Evolutionary conservation across 352 stramenopile species (phyloP).

Genomic region (Pythium dissotocum): DNA sequence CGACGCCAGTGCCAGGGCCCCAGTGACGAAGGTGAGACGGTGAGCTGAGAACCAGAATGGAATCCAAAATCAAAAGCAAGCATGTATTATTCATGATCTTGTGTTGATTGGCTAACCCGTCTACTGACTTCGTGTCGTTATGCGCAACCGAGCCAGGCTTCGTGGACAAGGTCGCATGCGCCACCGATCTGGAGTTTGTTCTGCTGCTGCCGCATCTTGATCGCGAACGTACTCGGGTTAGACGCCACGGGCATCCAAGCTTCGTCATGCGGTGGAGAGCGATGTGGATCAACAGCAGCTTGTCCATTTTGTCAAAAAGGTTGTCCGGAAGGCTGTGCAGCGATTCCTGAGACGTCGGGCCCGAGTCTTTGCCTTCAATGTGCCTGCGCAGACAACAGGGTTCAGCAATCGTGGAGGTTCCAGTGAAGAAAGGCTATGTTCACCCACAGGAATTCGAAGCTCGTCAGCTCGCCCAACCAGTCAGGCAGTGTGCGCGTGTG

Average conservation of each 20-base stretch:
- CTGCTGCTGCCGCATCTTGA: no score
- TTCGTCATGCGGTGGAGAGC: conserved; percentile 23
- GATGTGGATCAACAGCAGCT: conserved; percentile 39
- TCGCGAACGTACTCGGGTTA: no score
- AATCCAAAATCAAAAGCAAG: not conserved
- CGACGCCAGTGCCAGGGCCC: not conserved
- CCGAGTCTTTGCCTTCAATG: conserved; percentile 33
- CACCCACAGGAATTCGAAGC: conserved; percentile 37
- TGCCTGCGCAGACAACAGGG: conserved; percentile 10
- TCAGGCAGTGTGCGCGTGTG: no score
- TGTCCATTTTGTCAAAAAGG: conserved; percentile 33
- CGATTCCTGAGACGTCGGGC: conserved; percentile 7
- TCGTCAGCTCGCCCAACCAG: conserved; percentile 32
- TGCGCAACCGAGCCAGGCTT: no score
- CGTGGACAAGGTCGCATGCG: no score
- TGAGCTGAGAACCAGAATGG: not conserved
- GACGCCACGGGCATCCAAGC: no score
- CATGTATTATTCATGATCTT: no score
- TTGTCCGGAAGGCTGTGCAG: conserved; percentile 27
- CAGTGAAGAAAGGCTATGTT: not conserved
- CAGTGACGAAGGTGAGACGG: not conserved
- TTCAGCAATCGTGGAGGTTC: no score
- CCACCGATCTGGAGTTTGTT: no score
- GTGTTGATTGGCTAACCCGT: no score
- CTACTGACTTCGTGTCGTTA: no score